Base-by-base conservation (phyloP, 768 basidiomycete genomes). In the Ephemerocybe angulata region DNA sequence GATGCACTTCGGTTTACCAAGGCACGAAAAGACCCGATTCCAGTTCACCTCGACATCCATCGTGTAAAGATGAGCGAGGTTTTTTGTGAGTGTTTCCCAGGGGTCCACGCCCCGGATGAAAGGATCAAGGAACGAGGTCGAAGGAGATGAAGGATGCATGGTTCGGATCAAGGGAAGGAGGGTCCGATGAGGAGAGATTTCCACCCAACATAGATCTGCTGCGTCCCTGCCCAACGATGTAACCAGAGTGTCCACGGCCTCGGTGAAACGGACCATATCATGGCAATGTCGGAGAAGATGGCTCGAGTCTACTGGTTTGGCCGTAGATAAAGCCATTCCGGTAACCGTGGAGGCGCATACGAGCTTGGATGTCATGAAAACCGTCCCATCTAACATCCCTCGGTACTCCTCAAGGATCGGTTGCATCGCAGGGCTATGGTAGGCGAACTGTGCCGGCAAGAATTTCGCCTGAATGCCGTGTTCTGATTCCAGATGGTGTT, bases 401-500 rank as follows among this genome's bases (percentile, higher is more conserved):
- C 65, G 68, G 28, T 89, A 75, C 43, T 79, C 78, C n/a, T 74
- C 69, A 13, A 83, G 57, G 11, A 87, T 60, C 0, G 85, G 79
- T 5, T 67, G 63, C 87, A 90, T 86, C 1, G 83, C 80, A n/a
- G 70, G 54, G 41, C 83, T 85, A 67, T 90, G 88, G 61, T 81
- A 87, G 1, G 80, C 88, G 56, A 81, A 85, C 1, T 82, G 81
- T 8, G 85, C 80, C 4, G 72, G 58, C 1, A 90, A 72, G 40
- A 77, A 60, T 11, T 21, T 44, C 2, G 17, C 15, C 3, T 17
- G 17, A 15, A 72, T 64, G 37, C 65, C 74, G 60, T 76, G 79
- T 25, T 66, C 52, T 8, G 50, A 40, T 55, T 79, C 72, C 28
- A 86, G 65, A 55, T 75, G 62, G 1, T 56, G 52, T 53, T 76